phyloP scores from a whole-genome alignment of 495 filamentous ascomycete species.

The Xylaria bambusicola region DNA sequence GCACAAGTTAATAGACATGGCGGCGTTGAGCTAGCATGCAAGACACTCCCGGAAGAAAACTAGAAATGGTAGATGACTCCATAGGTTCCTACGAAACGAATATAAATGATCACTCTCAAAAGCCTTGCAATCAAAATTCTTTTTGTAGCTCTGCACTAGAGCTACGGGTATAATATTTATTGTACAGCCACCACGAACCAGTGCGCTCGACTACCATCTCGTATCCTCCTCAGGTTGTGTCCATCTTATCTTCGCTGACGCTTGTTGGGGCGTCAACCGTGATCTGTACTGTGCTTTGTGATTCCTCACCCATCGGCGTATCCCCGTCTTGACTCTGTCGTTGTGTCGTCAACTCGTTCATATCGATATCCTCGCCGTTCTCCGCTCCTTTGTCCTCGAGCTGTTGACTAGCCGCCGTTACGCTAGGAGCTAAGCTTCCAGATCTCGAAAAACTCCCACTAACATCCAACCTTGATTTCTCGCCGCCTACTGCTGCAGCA shows the following conservation, averaged over 20 bases:
- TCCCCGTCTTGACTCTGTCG: conserved; percentile 41
- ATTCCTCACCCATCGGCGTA: conserved; percentile 47
- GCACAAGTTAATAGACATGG: too few species aligned
- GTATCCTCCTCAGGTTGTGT: conserved; percentile 51
- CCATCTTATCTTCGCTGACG: conserved; percentile 63
- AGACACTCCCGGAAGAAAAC: neutral
- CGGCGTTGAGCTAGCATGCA: neutral
- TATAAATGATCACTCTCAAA: conserved; percentile 1
- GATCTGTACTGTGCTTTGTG: conserved; percentile 45
- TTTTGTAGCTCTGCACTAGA: conserved; percentile 2
- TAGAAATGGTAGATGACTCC: conserved; percentile 11
- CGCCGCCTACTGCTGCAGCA: conserved; percentile 21
- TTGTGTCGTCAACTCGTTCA: conserved; percentile 43
- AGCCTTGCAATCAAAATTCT: too few species aligned
- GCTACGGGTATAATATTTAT: conserved; percentile 18
- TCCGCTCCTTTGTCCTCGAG: conserved; percentile 58
- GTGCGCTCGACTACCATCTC: neutral
- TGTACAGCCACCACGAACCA: neutral
- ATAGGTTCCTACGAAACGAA: conserved; percentile 1
- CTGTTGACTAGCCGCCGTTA: conserved; percentile 46
- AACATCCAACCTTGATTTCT: conserved; percentile 45
- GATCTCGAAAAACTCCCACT: conserved; percentile 51
- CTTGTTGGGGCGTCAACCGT: conserved; percentile 51
- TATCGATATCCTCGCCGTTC: conserved; percentile 69
- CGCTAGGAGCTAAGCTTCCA: conserved; percentile 42